Percentiles rank a stretch among this genome's conserved stretches.
Evolutionary conservation across 768 basidiomycete genomes (phyloP).

Genomic region (Podaxis rugospora): DNA sequence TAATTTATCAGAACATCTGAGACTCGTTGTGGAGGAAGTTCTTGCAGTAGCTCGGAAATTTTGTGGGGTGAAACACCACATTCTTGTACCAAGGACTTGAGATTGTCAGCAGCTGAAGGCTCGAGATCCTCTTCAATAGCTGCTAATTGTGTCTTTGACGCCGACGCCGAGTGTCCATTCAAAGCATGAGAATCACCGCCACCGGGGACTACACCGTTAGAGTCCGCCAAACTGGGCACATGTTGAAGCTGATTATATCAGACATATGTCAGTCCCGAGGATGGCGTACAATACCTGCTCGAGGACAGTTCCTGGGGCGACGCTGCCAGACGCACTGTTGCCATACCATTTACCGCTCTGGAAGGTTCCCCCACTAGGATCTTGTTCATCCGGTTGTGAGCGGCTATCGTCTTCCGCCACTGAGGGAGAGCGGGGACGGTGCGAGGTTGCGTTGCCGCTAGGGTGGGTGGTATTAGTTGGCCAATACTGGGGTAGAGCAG

Average conservation of each 20-base stretch:
- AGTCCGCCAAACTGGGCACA: conserved; percentile 14
- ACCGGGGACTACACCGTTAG: background rate
- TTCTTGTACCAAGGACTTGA: conserved; percentile 84
- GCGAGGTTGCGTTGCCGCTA: conserved; percentile 29
- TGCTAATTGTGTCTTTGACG: conserved; percentile 14
- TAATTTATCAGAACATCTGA: conserved; percentile 80
- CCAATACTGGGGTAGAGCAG: conserved; percentile 73
- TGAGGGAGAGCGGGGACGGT: conserved; percentile 45
- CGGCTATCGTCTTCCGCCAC: conserved; percentile 61
- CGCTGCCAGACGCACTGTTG: conserved; percentile 76
- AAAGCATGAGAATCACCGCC: background rate
- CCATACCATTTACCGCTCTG: conserved; percentile 88
- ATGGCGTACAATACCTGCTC: conserved; percentile 53
- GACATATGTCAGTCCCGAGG: background rate
- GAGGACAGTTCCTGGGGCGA: conserved; percentile 74
- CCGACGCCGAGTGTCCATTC: conserved; percentile 3
- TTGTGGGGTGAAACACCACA: conserved; percentile 91
- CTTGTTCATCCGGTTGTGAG: conserved; percentile 75
- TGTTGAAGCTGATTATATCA: conserved; percentile 22
- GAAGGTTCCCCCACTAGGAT: conserved; percentile 70
- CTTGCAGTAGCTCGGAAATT: conserved; percentile 83
- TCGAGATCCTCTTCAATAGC: conserved; percentile 41
- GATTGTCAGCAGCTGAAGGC: conserved; percentile 70
- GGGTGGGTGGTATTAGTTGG: conserved; percentile 26
- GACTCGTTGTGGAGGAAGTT: conserved; percentile 74